phyloP scores from a whole-genome alignment of 805 yeast genomes.

The Groenewaldozyma salmanticensis region DNA sequence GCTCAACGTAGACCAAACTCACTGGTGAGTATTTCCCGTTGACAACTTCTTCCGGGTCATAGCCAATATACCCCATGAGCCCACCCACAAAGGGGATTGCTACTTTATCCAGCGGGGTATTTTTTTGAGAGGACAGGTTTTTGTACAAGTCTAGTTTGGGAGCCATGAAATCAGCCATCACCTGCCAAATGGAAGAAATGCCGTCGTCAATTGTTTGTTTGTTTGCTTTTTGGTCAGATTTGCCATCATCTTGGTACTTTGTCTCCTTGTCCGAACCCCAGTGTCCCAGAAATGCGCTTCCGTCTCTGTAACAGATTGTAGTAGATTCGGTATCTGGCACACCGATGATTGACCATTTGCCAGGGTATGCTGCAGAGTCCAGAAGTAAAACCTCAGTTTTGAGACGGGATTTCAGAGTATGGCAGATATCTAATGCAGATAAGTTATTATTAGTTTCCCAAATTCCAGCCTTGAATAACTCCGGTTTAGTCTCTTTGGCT shows the following conservation, averaged over 20 bases:
- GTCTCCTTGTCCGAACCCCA: not conserved
- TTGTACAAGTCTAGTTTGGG: conserved; percentile 21
- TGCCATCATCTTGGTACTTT: conserved; percentile 8
- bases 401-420: conserved; percentile 26
- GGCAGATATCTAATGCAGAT: conserved; percentile 33
- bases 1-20: conserved; percentile 59
- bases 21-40: conserved; percentile 42
- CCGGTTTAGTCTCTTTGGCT: not conserved
- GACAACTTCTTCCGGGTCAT: conserved; percentile 38
- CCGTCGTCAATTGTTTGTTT: not conserved
- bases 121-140: not conserved
- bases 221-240: conserved; percentile 7
- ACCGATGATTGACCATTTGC: conserved; percentile 82
- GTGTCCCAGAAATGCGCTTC: not conserved
- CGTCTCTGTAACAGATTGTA: conserved; percentile 7
- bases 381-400: conserved; percentile 44
- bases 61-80: conserved; percentile 71
- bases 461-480: not conserved
- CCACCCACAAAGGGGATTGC: conserved; percentile 69
- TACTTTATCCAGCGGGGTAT: not conserved
- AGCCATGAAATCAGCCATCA: conserved; percentile 41
- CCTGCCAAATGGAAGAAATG: conserved; percentile 51
- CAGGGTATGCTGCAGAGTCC: conserved; percentile 76
- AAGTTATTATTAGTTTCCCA: not conserved
- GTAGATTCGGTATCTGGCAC: conserved; percentile 25